Base-by-base conservation (phyloP, 176 grass and related monocot species). In the Ensete ventricosum region DNA sequence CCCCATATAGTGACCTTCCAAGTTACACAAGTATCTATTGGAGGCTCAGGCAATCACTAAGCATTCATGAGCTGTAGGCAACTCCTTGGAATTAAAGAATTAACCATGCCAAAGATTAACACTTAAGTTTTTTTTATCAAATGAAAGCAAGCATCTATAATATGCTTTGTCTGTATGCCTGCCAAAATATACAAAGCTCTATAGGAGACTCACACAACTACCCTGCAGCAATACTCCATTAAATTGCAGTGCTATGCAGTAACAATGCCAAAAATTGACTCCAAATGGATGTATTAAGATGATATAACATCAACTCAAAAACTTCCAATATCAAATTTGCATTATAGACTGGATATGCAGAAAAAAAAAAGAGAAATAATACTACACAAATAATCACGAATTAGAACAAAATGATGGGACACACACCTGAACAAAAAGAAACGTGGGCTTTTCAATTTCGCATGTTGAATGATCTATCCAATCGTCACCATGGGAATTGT, bases 391-490 rank as follows among this genome's bases (percentile, higher is more conserved):
- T 12, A 16, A 69, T 50, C 22, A 69, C 65, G 26, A 24, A 19
- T 69, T 22, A n/a, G 77, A 48, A 69, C 26, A 54, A 9, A 54
- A 52, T 34, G 67, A 69, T 21, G 75, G 74, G 77, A 76, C 26
- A 48, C 53, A 8, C 94, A 99, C 95, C 95, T 99, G 82, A 80
- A 85, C 73, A 82, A 85, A 87, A 69, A 99, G 81, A 57, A 80
- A 55, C 81, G 85, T 83, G 52, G 86, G 84, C 81, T 74, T 80
- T 69, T 99, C 85, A 77, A 82, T 76, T 82, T 87, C 88, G 11
- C 62, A 83, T 66, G 83, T 83, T 73, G 80, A 78, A 54, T 78
- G 88, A 80, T 94, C 73, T 62, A 73, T 79, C 90, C 86, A 87
- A 79, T 81, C 53, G 73, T 82, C 87, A 87, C 76, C 72, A 80